These are phyloP conservation scores for Inga laurina DNA, from an alignment of 306 rosid species.

Conservation along the genomic window DNA sequence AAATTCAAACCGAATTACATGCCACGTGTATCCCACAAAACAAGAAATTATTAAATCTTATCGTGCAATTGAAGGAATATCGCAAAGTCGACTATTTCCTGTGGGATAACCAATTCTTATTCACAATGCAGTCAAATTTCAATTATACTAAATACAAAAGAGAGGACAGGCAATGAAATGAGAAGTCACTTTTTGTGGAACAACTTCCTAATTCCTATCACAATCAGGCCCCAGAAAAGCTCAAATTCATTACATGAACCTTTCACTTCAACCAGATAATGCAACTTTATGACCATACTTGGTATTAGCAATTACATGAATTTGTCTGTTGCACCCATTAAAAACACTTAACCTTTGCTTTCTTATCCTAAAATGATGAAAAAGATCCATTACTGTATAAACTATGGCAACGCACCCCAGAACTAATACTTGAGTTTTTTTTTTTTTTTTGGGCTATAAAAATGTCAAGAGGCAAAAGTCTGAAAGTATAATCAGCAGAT, in stretches of 20 bases:
- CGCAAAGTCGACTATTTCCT: neutral
- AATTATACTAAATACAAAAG: constrained; percentile 42
- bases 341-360: constrained; percentile 20
- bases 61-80: constrained; percentile 31
- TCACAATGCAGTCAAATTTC: constrained; percentile 42
- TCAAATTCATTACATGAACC: constrained; percentile 20
- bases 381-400: neutral
- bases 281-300: constrained; percentile 17
- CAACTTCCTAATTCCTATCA: constrained; percentile 30
- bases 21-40: constrained; percentile 51
- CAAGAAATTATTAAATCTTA: constrained; percentile 26
- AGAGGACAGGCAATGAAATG: constrained; percentile 32
- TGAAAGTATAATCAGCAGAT: neutral
- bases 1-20: constrained; percentile 26
- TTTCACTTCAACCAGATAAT: constrained; percentile 32
- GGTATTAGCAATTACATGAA: constrained; percentile 12
- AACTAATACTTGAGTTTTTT: neutral
- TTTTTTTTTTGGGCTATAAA: too few species aligned
- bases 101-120: constrained; percentile 16
- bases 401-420: neutral
- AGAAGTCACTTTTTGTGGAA: constrained; percentile 29
- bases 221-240: constrained; percentile 21
- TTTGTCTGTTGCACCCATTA: constrained; percentile 1
- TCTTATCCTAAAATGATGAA: neutral
- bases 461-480: neutral